Base-by-base conservation (phyloP, 495 filamentous ascomycete species). In the Ascodesmis nigricans region DNA sequence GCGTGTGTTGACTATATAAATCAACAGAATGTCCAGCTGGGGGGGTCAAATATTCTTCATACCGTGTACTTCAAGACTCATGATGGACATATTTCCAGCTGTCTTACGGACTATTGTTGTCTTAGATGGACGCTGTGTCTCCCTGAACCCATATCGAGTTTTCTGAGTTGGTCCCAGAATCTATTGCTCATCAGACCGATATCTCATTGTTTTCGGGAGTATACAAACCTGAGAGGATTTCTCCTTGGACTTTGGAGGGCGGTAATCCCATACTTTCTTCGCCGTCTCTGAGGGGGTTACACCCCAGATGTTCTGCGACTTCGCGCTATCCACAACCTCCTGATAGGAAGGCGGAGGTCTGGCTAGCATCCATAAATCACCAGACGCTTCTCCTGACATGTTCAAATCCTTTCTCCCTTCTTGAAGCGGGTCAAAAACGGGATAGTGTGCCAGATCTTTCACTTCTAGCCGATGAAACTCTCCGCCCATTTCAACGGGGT, bases 61-160 rank as follows among this genome's bases (percentile, higher is more conserved):
- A 45, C 47, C 38, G 52, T 97, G 87, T n/a, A 95, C 52, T 49
- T 97, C 87, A 4, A 97, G 53, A 44, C 83, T 83, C 82, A 97
- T 83, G 21, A 70, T 78, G 54, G 78, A 91, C 82, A 95, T 95
- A 51, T 91, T 26, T 19, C 15, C n/a, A 10, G 24, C 10, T 6
- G 29, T 37, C n/a, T 29, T 15, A 10, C n/a, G 10, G 21, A 5
- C 11, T 9, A 20, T 11, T 7, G 16, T 13, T 3, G n/a, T 21
- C 7, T 37, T 30, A 25, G 23, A 25, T 25, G 61, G 55, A 44
- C 74, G 78, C 49, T 87, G 82, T 1, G 81, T 83, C 51, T 77
- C 87, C 49, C 80, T 87, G 58, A 83, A 80, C 2, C 77, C 80
- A 50, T 80, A 63, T 29, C 66, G 71, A 45, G 80, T 80, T 45